These are phyloP conservation scores for Claviceps cyperi DNA, from an alignment of 2,329 filamentous ascomycete species.

Conservation along the genomic window DNA sequence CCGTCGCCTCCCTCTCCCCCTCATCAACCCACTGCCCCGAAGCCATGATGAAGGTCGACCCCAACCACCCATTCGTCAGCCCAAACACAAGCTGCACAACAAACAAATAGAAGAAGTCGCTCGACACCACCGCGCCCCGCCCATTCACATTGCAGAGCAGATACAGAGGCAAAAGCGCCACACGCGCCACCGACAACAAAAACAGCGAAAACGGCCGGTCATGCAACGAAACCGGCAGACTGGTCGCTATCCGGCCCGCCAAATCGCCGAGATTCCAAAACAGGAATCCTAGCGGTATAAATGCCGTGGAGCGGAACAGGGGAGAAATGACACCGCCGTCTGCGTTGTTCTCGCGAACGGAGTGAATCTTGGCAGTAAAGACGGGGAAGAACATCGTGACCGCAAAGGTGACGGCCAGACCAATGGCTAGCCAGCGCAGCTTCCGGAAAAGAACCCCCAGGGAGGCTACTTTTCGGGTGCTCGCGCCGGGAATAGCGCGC, in stretches of 20 bases:
- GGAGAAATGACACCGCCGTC: slow-evolving; percentile 29
- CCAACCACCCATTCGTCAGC: slow-evolving; percentile 72
- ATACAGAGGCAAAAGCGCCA: slow-evolving; percentile 70
- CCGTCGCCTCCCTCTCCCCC: slow-evolving; percentile 73
- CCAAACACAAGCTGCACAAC: slow-evolving; percentile 77
- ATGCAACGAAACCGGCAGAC: slow-evolving; percentile 39
- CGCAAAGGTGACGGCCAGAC: slow-evolving; percentile 67
- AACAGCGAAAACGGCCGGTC: slow-evolving; percentile 55
- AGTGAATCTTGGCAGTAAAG: slow-evolving; percentile 56
- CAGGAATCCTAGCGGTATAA: slow-evolving; percentile 81
- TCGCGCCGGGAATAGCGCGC: slow-evolving; percentile 18
- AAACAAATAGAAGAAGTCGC: slow-evolving; percentile 78
- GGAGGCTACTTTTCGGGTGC: slow-evolving; percentile 31
- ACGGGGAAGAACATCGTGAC: slow-evolving; percentile 93
- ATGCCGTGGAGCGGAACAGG: slow-evolving; percentile 58
- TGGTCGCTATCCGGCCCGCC: slow-evolving; percentile 55
- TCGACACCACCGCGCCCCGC: slow-evolving; percentile 55
- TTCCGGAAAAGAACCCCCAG: slow-evolving; percentile 59
- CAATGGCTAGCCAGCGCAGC: slow-evolving; percentile 61
- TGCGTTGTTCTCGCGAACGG: slow-evolving; percentile 20
- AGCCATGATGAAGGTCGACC: slow-evolving; percentile 83
- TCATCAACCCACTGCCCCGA: slow-evolving; percentile 68
- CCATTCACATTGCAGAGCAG: slow-evolving; percentile 78
- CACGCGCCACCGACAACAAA: slow-evolving; percentile 46
- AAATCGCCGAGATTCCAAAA: slow-evolving; percentile 91